These are phyloP conservation scores for Paecilomyces formosus DNA, from an alignment of 2,329 filamentous ascomycete genomes.

Conservation along the genomic window DNA sequence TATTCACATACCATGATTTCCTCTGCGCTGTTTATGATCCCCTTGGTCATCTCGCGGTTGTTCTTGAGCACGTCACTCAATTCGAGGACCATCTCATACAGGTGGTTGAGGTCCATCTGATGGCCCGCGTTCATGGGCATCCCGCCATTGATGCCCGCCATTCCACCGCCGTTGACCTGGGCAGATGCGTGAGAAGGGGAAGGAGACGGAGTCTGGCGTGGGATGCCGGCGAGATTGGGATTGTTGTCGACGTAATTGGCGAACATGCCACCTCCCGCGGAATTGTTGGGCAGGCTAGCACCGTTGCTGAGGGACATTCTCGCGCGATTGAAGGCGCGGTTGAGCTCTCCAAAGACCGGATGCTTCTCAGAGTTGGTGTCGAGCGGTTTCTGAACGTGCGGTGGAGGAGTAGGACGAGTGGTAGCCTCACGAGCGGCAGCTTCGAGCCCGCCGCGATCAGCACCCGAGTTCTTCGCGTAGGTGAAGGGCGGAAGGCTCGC, in stretches of 20 bases:
- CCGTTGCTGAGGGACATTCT: conserved; percentile 29
- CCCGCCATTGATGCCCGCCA: conserved; percentile 29
- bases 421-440: not conserved
- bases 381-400: not conserved
- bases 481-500: not conserved
- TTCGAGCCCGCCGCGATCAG: not conserved
- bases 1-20: conserved; percentile 37
- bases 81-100: conserved; percentile 44
- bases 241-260: conserved; percentile 25
- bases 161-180: conserved; percentile 27
- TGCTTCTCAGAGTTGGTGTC: conserved; percentile 14
- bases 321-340: conserved; percentile 26
- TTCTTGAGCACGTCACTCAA: conserved; percentile 42
- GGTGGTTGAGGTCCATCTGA: conserved; percentile 45
- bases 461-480: not conserved
- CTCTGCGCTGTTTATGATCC: conserved; percentile 42
- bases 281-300: conserved; percentile 19
- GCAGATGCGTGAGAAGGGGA: conserved; percentile 20
- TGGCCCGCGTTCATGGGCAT: conserved; percentile 43
- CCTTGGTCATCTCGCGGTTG: conserved; percentile 43
- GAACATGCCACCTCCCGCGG: conserved; percentile 21
- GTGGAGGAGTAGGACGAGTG: not conserved
- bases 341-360: conserved; percentile 25
- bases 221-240: conserved; percentile 23
- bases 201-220: conserved; percentile 28